Base-by-base conservation (phyloP, 2,329 filamentous ascomycete species). In the Ophiosphaerella korrae region DNA sequence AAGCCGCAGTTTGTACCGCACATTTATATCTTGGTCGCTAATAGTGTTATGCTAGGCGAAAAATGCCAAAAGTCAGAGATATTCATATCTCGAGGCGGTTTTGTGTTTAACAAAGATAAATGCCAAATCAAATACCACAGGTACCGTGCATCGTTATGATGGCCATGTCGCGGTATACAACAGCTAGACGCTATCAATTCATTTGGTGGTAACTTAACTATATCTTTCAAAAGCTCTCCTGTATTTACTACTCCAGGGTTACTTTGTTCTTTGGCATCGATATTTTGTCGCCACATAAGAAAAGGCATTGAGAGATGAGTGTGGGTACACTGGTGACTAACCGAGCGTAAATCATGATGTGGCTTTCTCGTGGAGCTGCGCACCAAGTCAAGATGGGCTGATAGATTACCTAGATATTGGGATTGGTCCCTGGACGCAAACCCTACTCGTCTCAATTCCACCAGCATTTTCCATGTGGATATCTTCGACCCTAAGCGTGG, bases 301-400 rank as follows among this genome's bases (percentile, higher is more conserved):
- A n/a, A 57, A 61, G n/a, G 57, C 63, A 1, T 44, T 68, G 4
- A 45, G 61, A 1, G 37, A 59, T 16, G 60, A 66, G 13, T 68
- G 62, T n/a, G 64, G 60, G 7, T 66, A 59, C 34, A 57, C 50
- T 2, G 57, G 63, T 32, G 63, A 18, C 5, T 62, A 68, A 32
- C 63, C 63, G 33, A 82, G 80, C 64, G 49, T 44, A 16, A 5
- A 29, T 2, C 11, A 29, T 11, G 11, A 29, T 29, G 7, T 29
- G 26, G 2, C 26, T 29, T 9, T 11, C 11, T 29, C 3, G 11
- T 9, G 18, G 18, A 4, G 2, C 18, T 4, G 3, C 3, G 18
- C 18, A 21, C 18, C 5, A 21, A 21, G 18, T 4, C 18, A 21
- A 14, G 4, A 32, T 2, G 2, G 14, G 37, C n/a, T 35, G 12